phyloP scores from a whole-genome alignment of 441 rosid species.

The Cnidoscolus chayamansa region DNA sequence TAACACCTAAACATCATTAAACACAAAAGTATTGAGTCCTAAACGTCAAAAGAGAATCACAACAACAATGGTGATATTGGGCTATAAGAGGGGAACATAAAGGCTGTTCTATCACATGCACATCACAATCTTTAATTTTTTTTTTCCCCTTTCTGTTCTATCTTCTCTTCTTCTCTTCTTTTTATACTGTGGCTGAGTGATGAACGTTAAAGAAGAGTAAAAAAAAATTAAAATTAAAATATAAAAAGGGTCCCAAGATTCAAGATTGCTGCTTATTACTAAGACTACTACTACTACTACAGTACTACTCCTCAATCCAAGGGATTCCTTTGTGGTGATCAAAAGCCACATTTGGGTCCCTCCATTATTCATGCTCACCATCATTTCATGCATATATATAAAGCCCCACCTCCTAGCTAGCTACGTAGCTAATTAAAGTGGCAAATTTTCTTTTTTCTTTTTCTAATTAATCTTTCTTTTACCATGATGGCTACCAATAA shows the following conservation, averaged over 20 bases:
- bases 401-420: conserved; percentile 39
- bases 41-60: conserved; percentile 41
- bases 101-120: conserved; percentile 89
- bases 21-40: conserved; percentile 21
- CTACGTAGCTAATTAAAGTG: conserved; percentile 16
- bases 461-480: background rate
- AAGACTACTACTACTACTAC: conserved; percentile 23
- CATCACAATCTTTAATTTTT: conserved; percentile 46
- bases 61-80: conserved; percentile 33
- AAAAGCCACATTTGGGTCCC: conserved; percentile 45
- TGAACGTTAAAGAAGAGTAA: conserved; percentile 32
- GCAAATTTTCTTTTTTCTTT: background rate
- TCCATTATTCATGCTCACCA: conserved; percentile 44
- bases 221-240: too few relatives aligned
- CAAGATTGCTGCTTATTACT: conserved; percentile 43
- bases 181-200: conserved; percentile 43
- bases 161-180: conserved; percentile 40
- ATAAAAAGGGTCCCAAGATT: conserved; percentile 38
- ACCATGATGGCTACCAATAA: conserved; percentile 31
- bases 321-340: conserved; percentile 61
- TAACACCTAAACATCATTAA: conserved; percentile 38
- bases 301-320: conserved; percentile 61
- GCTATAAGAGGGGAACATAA: conserved; percentile 61
- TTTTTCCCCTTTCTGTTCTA: background rate
- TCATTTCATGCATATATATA: conserved; percentile 54